Conservation (phyloP, 306 rosid genomes). For the Quercus dentata region DNA sequence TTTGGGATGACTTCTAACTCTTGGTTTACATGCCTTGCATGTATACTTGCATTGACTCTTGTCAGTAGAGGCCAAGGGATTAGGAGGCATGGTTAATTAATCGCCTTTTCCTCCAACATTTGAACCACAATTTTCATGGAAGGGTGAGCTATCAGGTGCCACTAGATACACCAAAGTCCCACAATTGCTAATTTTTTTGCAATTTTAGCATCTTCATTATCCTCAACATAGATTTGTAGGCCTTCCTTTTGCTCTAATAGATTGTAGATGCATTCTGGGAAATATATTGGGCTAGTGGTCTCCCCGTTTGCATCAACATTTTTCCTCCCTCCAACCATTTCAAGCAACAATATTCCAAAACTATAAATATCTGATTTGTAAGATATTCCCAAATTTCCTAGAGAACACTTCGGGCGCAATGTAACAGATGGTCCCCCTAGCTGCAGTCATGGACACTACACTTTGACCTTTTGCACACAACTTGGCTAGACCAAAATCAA, state of each 20-base stretch:
- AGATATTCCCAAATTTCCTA: neutral
- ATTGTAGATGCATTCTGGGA: neutral
- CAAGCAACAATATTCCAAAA: neutral
- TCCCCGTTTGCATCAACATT: neutral
- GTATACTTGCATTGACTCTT: neutral
- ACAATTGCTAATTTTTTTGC: neutral
- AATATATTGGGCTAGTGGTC: neutral
- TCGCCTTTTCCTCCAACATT: neutral
- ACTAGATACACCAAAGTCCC: neutral
- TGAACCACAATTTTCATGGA: neutral
- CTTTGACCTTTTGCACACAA: neutral
- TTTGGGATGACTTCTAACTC: too few species aligned
- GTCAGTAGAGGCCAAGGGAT: neutral
- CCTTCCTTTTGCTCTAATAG: neutral
- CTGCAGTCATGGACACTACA: neutral
- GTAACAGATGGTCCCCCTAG: neutral
- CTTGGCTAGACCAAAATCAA: neutral
- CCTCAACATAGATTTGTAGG: neutral
- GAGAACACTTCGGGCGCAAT: neutral
- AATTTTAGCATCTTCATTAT: neutral
- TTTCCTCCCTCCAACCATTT: neutral
- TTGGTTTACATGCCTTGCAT: too few species aligned
- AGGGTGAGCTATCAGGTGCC: neutral
- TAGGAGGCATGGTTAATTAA: neutral
- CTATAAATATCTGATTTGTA: neutral